These are phyloP conservation scores for Flaveria floridana DNA, from an alignment of 140 eudicot species.

Conservation along the genomic window DNA sequence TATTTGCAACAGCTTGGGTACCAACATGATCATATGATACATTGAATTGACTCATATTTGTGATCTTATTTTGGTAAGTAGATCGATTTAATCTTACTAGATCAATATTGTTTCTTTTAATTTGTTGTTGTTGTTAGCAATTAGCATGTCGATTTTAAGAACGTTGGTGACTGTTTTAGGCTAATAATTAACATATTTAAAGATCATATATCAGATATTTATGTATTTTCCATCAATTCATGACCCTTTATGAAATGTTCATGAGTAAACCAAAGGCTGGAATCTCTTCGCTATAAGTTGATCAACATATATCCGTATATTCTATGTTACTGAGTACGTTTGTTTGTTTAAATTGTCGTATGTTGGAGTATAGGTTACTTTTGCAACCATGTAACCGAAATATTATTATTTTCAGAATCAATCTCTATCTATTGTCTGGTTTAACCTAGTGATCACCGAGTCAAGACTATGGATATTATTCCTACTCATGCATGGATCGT, in stretches of 20 bases:
- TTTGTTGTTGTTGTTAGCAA: slow-evolving; percentile 26
- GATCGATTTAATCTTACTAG: slow-evolving; percentile 29
- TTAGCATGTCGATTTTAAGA: slow-evolving; percentile 21
- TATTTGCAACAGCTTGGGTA: slow-evolving; percentile 87
- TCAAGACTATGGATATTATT: no score
- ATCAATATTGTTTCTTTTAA: background rate
- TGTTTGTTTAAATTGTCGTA: no score
- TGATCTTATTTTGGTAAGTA: slow-evolving; percentile 20
- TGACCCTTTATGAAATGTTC: background rate
- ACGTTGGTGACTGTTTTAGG: slow-evolving; percentile 30
- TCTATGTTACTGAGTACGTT: background rate
- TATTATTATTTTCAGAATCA: no score
- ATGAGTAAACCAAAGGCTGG: slow-evolving; percentile 35
- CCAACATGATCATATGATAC: slow-evolving; percentile 38
- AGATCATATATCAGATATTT: slow-evolving; percentile 32
- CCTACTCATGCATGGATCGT: no score
- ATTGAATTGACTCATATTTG: slow-evolving; percentile 20
- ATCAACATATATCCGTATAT: slow-evolving; percentile 9
- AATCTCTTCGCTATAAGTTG: slow-evolving; percentile 19
- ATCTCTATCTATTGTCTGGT: background rate
- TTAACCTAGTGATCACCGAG: background rate
- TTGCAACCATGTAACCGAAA: no score
- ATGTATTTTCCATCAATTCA: background rate
- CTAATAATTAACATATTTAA: slow-evolving; percentile 29
- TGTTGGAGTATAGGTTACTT: no score